These are phyloP conservation scores for Debaryomyces maramus DNA, from an alignment of 805 yeast genomes.

Conservation along the genomic window DNA sequence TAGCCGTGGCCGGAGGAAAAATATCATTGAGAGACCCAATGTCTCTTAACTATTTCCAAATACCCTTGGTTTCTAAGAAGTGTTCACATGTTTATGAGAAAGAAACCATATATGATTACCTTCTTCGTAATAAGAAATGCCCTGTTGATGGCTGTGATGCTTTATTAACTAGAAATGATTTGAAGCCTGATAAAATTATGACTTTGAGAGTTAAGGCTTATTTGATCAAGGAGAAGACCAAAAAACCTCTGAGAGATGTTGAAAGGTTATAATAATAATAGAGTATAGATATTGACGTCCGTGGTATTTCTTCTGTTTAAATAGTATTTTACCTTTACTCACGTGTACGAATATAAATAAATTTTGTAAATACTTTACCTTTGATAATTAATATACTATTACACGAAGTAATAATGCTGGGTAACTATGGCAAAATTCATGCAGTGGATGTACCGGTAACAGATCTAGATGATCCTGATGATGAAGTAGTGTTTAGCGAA, in stretches of 20 bases:
- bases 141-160: slow-evolving; percentile 60
- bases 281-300: too few species aligned
- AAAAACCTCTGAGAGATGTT: slow-evolving; percentile 5
- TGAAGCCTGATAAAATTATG: slow-evolving; percentile 55
- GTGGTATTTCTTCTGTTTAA: too few species aligned
- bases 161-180: slow-evolving; percentile 32
- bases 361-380: too few species aligned
- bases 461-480: slow-evolving; percentile 49
- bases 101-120: slow-evolving; percentile 38
- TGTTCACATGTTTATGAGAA: slow-evolving; percentile 68
- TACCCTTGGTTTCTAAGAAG: slow-evolving; percentile 53
- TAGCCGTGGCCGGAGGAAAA: slow-evolving; percentile 68
- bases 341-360: too few species aligned
- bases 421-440: slow-evolving; percentile 26
- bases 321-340: too few species aligned
- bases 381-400: too few species aligned
- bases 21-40: slow-evolving; percentile 71
- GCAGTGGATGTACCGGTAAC: slow-evolving; percentile 56
- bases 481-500: slow-evolving; percentile 28
- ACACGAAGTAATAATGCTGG: slow-evolving; percentile 22
- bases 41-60: slow-evolving; percentile 49
- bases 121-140: slow-evolving; percentile 37
- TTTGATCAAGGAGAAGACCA: slow-evolving; percentile 17
- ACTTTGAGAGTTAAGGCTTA: slow-evolving; percentile 48
- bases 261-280: slow-evolving; percentile 8